Evolutionary conservation across 441 rosid species (phyloP).

Genomic region (Pelargonium citronellum): DNA sequence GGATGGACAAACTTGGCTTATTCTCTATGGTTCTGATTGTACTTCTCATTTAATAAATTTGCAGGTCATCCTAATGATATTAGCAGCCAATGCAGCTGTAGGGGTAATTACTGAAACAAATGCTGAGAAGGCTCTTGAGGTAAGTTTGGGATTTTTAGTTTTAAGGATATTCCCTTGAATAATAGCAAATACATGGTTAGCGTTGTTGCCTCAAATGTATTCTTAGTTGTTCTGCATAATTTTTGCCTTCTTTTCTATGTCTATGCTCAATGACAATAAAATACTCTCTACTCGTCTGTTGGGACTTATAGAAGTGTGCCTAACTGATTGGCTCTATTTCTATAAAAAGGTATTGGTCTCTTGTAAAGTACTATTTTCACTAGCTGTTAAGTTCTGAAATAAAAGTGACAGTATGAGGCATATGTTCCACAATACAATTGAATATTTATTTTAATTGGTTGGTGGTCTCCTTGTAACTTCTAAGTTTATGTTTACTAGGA

Average conservation of each 20-base stretch:
- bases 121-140: constrained; percentile 99
- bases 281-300: neutral
- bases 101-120: constrained; percentile 98
- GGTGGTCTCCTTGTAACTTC: no score
- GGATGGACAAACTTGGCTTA: constrained; percentile 18
- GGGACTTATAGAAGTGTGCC: neutral
- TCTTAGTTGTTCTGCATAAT: neutral
- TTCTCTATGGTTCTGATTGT: constrained; percentile 2
- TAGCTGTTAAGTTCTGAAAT: neutral
- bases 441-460: neutral
- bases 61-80: constrained; percentile 88
- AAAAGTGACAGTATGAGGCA: neutral
- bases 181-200: neutral
- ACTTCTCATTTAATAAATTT: constrained; percentile 8
- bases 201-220: neutral
- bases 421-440: neutral
- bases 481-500: neutral
- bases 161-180: neutral
- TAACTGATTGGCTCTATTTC: neutral
- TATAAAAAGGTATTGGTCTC: neutral
- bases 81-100: constrained; percentile 99
- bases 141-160: constrained; percentile 28
- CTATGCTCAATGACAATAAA: neutral
- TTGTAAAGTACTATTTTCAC: neutral
- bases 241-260: neutral